phyloP scores from a whole-genome alignment of 176 grass and related monocot genomes.

The Oryza meyeriana region DNA sequence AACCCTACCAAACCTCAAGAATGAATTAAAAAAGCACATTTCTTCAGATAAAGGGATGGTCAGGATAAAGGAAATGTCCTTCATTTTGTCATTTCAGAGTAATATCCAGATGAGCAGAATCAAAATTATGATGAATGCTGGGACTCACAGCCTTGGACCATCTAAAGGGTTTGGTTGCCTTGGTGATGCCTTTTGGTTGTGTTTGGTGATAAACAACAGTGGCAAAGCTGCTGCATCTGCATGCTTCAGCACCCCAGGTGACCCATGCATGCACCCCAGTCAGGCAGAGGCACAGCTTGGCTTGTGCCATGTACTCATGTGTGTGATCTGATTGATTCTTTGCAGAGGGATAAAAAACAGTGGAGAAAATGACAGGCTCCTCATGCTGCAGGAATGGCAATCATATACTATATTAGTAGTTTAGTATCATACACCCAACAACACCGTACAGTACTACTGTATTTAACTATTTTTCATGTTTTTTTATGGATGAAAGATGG shows the following conservation, averaged over 20 bases:
- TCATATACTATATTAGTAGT: neutral
- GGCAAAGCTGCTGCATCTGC: neutral
- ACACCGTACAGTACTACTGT: neutral
- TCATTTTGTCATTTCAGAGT: neutral
- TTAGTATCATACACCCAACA: slow-evolving; percentile 9
- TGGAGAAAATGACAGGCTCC: neutral
- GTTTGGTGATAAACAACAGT: slow-evolving; percentile 26
- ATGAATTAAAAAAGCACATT: neutral
- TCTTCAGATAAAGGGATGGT: neutral
- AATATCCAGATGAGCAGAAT: neutral
- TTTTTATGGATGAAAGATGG: too few relatives aligned
- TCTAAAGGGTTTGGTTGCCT: neutral
- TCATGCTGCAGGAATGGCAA: slow-evolving; percentile 20
- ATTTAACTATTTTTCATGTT: neutral
- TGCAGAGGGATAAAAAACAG: neutral
- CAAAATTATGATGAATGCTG: slow-evolving; percentile 16
- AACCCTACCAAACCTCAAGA: neutral
- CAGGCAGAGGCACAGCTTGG: slow-evolving; percentile 2
- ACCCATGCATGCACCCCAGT: slow-evolving; percentile 21
- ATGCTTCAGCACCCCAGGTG: slow-evolving; percentile 18
- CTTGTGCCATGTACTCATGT: neutral
- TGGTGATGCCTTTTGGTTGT: slow-evolving; percentile 6
- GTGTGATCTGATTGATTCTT: slow-evolving; percentile 8
- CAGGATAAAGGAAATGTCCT: neutral
- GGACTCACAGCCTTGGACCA: neutral